Conservation (phyloP, 257 asterid genomes). For the Misopates orontium region DNA sequence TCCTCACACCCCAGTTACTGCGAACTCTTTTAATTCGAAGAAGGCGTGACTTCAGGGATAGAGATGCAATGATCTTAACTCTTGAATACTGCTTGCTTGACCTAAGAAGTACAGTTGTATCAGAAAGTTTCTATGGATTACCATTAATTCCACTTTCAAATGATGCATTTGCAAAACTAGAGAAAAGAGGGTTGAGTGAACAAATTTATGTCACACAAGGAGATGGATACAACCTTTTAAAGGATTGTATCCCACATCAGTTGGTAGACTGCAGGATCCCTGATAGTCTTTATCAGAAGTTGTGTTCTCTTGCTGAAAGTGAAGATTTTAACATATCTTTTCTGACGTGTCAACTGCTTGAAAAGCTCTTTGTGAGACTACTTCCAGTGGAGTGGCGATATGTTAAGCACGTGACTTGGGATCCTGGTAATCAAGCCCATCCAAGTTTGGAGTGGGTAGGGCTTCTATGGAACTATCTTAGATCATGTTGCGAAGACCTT, state of each 20-base stretch:
- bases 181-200: constrained; percentile 69
- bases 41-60: constrained; percentile 72
- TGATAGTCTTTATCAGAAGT: constrained; percentile 56
- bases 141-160: constrained; percentile 84
- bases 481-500: constrained; percentile 78
- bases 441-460: constrained; percentile 84
- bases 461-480: constrained; percentile 79
- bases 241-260: constrained; percentile 78
- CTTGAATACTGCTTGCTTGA: constrained; percentile 94
- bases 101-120: constrained; percentile 54
- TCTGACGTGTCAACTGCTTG: constrained; percentile 79
- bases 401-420: constrained; percentile 78
- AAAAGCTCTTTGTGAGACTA: constrained; percentile 64
- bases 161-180: constrained; percentile 72
- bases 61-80: constrained; percentile 74
- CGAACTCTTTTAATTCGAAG: constrained; percentile 71
- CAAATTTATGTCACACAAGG: constrained; percentile 75
- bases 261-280: constrained; percentile 70
- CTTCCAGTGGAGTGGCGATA: constrained; percentile 82
- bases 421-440: constrained; percentile 67
- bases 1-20: constrained; percentile 85
- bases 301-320: constrained; percentile 66
- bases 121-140: constrained; percentile 70
- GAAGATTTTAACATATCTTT: constrained; percentile 67
- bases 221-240: constrained; percentile 79